Evolutionary conservation across 1,284 basidiomycete species (phyloP).

Genomic region (Tilletia indica): DNA sequence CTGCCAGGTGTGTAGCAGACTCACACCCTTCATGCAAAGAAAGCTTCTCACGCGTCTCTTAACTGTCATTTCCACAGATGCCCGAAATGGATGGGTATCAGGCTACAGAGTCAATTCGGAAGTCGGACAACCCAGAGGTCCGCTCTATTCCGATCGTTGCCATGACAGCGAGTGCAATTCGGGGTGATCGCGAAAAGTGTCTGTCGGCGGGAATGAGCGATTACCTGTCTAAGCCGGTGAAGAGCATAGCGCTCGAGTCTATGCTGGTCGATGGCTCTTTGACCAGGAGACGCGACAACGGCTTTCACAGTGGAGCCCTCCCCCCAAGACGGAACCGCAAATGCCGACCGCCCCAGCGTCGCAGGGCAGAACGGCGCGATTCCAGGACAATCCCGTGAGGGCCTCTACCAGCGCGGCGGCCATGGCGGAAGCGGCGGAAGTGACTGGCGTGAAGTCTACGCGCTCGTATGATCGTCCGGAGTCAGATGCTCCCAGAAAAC

Average conservation of each 20-base stretch:
- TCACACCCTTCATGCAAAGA: neutral
- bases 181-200: conserved; percentile 50
- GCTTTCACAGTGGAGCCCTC: conserved; percentile 36
- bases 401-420: neutral
- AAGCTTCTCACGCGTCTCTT: conserved; percentile 22
- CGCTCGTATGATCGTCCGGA: neutral
- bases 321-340: neutral
- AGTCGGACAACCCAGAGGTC: conserved; percentile 39
- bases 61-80: conserved; percentile 28
- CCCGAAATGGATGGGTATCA: conserved; percentile 51
- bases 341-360: neutral
- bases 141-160: conserved; percentile 49
- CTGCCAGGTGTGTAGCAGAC: conserved; percentile 16
- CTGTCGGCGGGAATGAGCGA: conserved; percentile 49
- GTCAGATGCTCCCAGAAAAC: neutral
- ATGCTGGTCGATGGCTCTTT: conserved; percentile 48
- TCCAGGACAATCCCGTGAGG: neutral
- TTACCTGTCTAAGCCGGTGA: conserved; percentile 51
- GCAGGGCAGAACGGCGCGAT: neutral
- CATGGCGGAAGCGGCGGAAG: conserved; percentile 6
- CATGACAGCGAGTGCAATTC: conserved; percentile 49
- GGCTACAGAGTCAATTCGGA: conserved; percentile 41
- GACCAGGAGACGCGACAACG: conserved; percentile 42
- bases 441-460: neutral
- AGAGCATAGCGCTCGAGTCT: conserved; percentile 41